Evolutionary conservation across 2,329 filamentous ascomycete species (phyloP).

Genomic region (Colletotrichum sp.): DNA sequence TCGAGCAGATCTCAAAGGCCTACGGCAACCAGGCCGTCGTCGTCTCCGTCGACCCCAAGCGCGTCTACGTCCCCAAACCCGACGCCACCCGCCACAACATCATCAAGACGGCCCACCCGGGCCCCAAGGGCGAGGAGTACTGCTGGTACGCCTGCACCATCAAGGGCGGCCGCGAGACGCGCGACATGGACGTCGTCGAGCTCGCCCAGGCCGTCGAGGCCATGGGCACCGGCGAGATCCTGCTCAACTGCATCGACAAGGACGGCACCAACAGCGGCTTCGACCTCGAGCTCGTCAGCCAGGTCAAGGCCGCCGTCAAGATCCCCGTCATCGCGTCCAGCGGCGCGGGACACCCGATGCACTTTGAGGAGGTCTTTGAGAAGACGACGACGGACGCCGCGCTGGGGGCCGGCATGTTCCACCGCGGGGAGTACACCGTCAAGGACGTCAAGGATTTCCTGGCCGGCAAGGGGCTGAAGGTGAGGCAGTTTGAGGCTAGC

Average conservation of each 20-base stretch:
- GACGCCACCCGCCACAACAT: slow-evolving; percentile 77
- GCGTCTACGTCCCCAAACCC: slow-evolving; percentile 80
- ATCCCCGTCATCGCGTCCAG: slow-evolving; percentile 97
- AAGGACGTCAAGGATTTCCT: slow-evolving; percentile 90
- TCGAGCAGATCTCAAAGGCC: slow-evolving; percentile 91
- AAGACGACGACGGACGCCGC: slow-evolving; percentile 90
- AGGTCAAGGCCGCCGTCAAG: slow-evolving; percentile 84
- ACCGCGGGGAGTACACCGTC: slow-evolving; percentile 93
- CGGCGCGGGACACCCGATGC: slow-evolving; percentile 84
- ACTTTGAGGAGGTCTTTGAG: slow-evolving; percentile 91
- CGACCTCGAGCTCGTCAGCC: slow-evolving; percentile 87
- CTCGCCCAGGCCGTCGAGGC: slow-evolving; percentile 89
- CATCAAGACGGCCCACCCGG: slow-evolving; percentile 71
- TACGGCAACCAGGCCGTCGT: slow-evolving; percentile 98
- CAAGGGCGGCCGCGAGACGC: slow-evolving; percentile 92
- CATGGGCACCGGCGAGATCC: slow-evolving; percentile 92
- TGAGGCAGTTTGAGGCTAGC: slow-evolving; percentile 77
- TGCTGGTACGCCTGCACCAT: slow-evolving; percentile 99
- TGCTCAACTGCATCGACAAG: slow-evolving; percentile 97
- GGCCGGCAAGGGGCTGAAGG: slow-evolving; percentile 71
- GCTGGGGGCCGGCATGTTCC: slow-evolving; percentile 96
- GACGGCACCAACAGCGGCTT: slow-evolving; percentile 96
- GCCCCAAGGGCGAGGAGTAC: slow-evolving; percentile 77
- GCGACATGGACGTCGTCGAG: slow-evolving; percentile 91
- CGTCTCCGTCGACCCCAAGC: slow-evolving; percentile 91